phyloP scores from a whole-genome alignment of 345 rosid species.

The Diplotaxis tenuifolia region DNA sequence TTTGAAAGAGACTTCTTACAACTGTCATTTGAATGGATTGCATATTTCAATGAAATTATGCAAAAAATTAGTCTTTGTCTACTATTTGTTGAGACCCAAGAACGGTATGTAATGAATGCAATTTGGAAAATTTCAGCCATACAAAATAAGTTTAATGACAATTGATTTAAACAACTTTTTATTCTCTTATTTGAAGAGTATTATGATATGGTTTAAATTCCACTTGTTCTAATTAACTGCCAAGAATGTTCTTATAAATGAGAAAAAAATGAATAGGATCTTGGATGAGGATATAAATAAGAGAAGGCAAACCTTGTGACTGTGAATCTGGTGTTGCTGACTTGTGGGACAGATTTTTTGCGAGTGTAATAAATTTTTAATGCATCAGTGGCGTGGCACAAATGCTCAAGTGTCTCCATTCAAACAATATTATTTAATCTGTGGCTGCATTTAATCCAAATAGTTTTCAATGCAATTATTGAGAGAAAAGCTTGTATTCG shows the following conservation, averaged over 20 bases:
- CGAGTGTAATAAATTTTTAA: slow-evolving; percentile 1
- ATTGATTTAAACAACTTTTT: background rate
- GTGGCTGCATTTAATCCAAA: background rate
- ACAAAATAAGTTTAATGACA: too few species aligned
- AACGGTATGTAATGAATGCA: slow-evolving; percentile 1
- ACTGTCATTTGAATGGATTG: slow-evolving; percentile 1
- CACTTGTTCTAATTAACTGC: background rate
- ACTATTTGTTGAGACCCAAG: background rate
- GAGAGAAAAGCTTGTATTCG: background rate
- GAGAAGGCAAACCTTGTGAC: slow-evolving; percentile 30
- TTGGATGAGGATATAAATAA: slow-evolving; percentile 31
- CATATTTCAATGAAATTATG: background rate
- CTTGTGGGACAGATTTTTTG: slow-evolving; percentile 15
- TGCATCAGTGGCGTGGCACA: slow-evolving; percentile 30
- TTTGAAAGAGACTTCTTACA: slow-evolving; percentile 1
- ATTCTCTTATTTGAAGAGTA: background rate
- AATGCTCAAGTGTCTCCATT: slow-evolving; percentile 21
- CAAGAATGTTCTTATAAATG: slow-evolving; percentile 17
- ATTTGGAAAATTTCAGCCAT: background rate
- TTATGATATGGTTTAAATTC: background rate
- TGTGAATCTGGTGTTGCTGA: slow-evolving; percentile 21
- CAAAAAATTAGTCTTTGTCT: background rate
- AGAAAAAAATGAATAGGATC: slow-evolving; percentile 15
- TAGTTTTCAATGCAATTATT: background rate
- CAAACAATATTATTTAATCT: background rate